Conservation (phyloP, 345 rosid genomes). For the Laguncularia racemosa region DNA sequence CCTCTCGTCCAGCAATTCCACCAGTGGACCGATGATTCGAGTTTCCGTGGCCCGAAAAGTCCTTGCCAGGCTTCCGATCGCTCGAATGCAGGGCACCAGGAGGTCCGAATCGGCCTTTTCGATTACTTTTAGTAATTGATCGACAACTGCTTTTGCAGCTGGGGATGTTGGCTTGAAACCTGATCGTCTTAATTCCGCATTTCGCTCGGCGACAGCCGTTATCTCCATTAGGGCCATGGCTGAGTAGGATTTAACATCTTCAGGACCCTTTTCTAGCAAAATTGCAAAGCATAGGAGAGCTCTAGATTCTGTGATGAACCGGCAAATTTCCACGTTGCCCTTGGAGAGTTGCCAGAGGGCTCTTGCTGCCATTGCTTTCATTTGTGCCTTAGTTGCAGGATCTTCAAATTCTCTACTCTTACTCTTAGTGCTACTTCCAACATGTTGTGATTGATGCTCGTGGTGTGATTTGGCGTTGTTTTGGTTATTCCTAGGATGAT, state of each 20-base stretch:
- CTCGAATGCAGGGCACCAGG: constrained; percentile 42
- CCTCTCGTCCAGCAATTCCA: constrained; percentile 58
- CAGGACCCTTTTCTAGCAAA: constrained; percentile 53
- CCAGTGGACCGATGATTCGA: constrained; percentile 52
- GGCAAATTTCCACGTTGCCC: constrained; percentile 52
- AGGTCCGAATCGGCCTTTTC: constrained; percentile 45
- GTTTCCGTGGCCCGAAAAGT: constrained; percentile 71
- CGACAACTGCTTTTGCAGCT: constrained; percentile 66
- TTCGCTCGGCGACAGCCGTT: constrained; percentile 50
- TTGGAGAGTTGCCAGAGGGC: constrained; percentile 64
- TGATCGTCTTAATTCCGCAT: constrained; percentile 49
- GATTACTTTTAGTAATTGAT: constrained; percentile 41
- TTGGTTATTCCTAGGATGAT: constrained; percentile 21
- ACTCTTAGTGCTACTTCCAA: constrained; percentile 52
- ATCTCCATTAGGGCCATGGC: constrained; percentile 77
- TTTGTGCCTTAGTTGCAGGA: constrained; percentile 48
- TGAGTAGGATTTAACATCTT: constrained; percentile 53
- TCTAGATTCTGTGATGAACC: constrained; percentile 61
- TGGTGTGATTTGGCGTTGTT: constrained; percentile 9
- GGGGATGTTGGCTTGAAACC: constrained; percentile 75
- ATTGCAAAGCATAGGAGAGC: constrained; percentile 64
- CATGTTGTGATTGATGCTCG: constrained; percentile 21
- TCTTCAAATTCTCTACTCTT: constrained; percentile 55
- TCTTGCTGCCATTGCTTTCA: constrained; percentile 79
- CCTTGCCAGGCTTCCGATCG: constrained; percentile 73